Conservation (phyloP, 441 rosid species). For the Jatropha podagrica region DNA sequence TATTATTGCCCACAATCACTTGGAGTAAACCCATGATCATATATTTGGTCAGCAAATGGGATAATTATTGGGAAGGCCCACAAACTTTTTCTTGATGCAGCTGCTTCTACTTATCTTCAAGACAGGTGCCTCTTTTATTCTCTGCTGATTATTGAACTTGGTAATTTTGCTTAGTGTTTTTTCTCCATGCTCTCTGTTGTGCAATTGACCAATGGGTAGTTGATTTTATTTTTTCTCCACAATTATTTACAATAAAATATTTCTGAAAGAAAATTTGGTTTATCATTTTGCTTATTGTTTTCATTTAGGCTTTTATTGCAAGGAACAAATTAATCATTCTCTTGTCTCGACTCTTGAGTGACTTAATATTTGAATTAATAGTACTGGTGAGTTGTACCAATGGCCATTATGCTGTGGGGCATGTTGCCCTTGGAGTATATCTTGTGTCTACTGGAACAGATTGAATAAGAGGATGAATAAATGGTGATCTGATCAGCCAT, state of each 20-base stretch:
- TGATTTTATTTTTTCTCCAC: background rate
- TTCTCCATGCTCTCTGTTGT: background rate
- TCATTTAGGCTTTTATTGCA: background rate
- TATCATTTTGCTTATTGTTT: background rate
- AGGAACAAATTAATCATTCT: background rate
- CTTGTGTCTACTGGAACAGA: background rate
- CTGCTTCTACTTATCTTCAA: constrained; percentile 8
- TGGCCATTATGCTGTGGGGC: background rate
- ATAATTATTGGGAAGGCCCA: constrained; percentile 9
- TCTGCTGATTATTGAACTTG: constrained; percentile 3
- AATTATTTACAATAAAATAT: background rate
- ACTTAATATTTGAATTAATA: background rate
- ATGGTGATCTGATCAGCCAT: background rate
- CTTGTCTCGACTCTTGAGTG: background rate
- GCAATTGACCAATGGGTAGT: background rate
- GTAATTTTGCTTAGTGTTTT: background rate
- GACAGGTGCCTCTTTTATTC: constrained; percentile 15
- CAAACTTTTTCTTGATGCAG: background rate
- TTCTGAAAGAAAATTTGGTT: background rate
- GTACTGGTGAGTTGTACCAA: background rate
- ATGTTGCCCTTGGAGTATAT: background rate
- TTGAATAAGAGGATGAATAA: background rate
- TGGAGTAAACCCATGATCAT: constrained; percentile 13
- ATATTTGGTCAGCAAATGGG: constrained; percentile 11
- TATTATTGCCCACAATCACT: constrained; percentile 7